These are phyloP conservation scores for Chenopodium formosanum DNA, from an alignment of 148 eudicot genomes.

Conservation along the genomic window DNA sequence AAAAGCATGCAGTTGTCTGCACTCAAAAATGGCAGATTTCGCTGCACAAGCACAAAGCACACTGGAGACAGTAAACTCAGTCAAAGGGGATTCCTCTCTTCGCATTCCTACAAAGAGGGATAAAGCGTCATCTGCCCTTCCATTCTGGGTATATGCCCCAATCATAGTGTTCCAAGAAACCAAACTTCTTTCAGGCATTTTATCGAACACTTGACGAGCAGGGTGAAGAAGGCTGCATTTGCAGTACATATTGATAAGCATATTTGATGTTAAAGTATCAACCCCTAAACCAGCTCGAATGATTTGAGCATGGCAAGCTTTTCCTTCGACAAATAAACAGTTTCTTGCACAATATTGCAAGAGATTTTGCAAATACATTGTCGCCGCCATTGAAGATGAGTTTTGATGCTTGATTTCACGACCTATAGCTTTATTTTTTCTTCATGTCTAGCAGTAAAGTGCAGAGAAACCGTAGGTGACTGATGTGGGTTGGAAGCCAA, in stretches of 20 bases:
- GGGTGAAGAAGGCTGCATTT: slow-evolving; percentile 49
- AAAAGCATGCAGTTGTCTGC: slow-evolving; percentile 66
- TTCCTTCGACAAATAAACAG: slow-evolving; percentile 40
- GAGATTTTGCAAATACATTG: slow-evolving; percentile 35
- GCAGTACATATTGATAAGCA: slow-evolving; percentile 62
- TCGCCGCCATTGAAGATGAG: not conserved
- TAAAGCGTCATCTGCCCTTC: slow-evolving; percentile 43
- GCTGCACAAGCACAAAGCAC: slow-evolving; percentile 14
- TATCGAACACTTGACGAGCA: slow-evolving; percentile 59
- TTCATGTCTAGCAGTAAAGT: no score
- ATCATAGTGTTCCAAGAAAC: slow-evolving; percentile 48
- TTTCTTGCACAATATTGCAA: slow-evolving; percentile 59
- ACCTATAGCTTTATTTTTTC: no score
- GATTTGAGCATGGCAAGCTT: slow-evolving; percentile 55
- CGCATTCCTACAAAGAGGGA: slow-evolving; percentile 59
- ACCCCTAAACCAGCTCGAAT: slow-evolving; percentile 37
- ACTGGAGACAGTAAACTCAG: no score
- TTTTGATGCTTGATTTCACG: not conserved
- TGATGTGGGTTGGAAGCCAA: no score
- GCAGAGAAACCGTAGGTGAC: no score
- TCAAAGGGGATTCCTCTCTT: slow-evolving; percentile 31
- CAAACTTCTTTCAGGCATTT: slow-evolving; percentile 45
- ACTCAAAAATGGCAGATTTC: slow-evolving; percentile 45
- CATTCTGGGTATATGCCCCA: slow-evolving; percentile 51
- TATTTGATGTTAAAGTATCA: slow-evolving; percentile 50